Percentiles rank a stretch among this genome's conserved stretches.
phyloP scores from a whole-genome alignment of 345 rosid species.

The Murraya paniculata region DNA sequence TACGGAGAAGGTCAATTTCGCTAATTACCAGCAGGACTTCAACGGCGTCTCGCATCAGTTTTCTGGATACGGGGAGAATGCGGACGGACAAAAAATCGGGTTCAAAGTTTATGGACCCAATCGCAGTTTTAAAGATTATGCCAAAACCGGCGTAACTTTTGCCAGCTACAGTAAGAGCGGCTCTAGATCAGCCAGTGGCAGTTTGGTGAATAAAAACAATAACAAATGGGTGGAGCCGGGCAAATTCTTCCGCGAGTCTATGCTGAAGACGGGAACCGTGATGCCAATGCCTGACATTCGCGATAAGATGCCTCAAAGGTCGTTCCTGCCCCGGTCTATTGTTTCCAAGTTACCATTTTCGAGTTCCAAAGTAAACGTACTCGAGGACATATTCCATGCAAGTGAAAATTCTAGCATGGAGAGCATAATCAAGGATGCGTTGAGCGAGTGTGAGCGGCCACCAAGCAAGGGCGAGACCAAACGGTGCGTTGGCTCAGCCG shows the following conservation, averaged over 20 bases:
- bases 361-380: constrained; percentile 20
- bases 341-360: constrained; percentile 61
- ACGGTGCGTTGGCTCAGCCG: constrained; percentile 77
- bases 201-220: constrained; percentile 26
- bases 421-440: constrained; percentile 43
- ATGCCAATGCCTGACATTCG: constrained; percentile 86
- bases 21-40: constrained; percentile 48
- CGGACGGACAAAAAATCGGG: constrained; percentile 27
- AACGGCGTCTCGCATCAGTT: constrained; percentile 50
- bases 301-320: constrained; percentile 88
- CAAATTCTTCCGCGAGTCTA: constrained; percentile 69
- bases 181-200: constrained; percentile 32
- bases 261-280: constrained; percentile 53
- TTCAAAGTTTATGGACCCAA: constrained; percentile 48
- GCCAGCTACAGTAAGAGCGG: constrained; percentile 19
- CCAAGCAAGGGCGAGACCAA: constrained; percentile 78
- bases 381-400: constrained; percentile 50
- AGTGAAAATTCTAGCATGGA: constrained; percentile 61
- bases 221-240: constrained; percentile 71
- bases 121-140: constrained; percentile 50
- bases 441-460: constrained; percentile 58
- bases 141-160: constrained; percentile 47
- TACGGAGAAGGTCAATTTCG: constrained; percentile 37
- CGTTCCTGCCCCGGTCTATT: constrained; percentile 73
- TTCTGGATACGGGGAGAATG: constrained; percentile 49